Evolutionary conservation across 148 eudicot species (phyloP).

Genomic region (Chenopodium album): DNA sequence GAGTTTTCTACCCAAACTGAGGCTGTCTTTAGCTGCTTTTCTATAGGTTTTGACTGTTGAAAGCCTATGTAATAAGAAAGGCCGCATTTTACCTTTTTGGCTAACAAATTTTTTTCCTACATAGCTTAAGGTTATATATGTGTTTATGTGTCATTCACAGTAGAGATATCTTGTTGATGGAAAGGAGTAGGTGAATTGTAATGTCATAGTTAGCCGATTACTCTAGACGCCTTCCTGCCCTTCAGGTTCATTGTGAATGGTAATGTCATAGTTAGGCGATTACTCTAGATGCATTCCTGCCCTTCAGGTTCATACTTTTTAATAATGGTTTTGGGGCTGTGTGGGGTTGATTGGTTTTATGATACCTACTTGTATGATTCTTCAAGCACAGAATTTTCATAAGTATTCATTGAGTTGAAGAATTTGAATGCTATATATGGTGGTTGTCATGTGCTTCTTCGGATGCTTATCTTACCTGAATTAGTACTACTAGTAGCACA

Average conservation of each 20-base stretch:
- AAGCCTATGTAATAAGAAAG: background rate
- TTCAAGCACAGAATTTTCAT: background rate
- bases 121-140: background rate
- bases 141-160: background rate
- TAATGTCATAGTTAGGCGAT: background rate
- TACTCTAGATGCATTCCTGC: background rate
- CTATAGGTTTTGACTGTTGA: too few species aligned
- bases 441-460: background rate
- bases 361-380: background rate
- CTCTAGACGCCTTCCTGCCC: background rate
- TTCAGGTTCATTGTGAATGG: background rate
- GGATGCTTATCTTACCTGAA: background rate
- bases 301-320: too few species aligned
- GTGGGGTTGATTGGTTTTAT: background rate
- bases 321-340: too few species aligned
- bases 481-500: background rate
- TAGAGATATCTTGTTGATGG: background rate
- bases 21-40: background rate
- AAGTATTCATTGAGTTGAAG: background rate
- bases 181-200: background rate
- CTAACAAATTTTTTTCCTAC: too few species aligned
- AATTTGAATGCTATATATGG: too few species aligned
- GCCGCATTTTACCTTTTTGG: background rate
- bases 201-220: background rate
- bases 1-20: background rate